Percentiles rank a stretch among this genome's conserved stretches.
Evolutionary conservation across 805 yeast species (phyloP).

Genomic region (Komagataella pseudopastoris): DNA sequence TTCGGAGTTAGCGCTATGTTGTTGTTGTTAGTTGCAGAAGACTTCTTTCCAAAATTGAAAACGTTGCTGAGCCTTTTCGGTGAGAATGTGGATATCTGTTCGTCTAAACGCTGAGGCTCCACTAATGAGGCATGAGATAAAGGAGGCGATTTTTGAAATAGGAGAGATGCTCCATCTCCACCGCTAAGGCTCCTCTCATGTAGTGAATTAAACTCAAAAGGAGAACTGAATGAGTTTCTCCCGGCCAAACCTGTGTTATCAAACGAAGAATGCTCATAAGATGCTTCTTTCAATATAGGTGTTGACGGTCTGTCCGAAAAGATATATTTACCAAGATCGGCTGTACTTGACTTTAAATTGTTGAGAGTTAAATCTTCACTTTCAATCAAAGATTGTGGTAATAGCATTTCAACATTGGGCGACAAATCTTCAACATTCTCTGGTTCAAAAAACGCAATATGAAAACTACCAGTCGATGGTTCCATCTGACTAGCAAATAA

Average conservation of each 20-base stretch:
- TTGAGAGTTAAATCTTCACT: constrained; percentile 8
- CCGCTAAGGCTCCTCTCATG: background rate
- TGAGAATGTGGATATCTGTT: constrained; percentile 9
- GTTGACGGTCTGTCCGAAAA: background rate
- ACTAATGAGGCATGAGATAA: background rate
- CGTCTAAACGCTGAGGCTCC: background rate
- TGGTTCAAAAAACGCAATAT: background rate
- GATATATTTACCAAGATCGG: background rate
- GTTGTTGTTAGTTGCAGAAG: background rate
- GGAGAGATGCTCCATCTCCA: background rate
- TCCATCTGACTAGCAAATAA: background rate
- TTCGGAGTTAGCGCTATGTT: background rate
- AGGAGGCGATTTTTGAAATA: background rate
- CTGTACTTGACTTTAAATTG: background rate
- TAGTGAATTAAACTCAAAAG: background rate
- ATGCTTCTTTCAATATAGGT: background rate
- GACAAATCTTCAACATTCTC: background rate
- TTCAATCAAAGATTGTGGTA: constrained; percentile 18
- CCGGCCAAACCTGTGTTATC: background rate
- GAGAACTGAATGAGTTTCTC: background rate
- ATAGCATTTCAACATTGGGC: constrained; percentile 9
- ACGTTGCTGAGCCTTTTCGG: constrained; percentile 18
- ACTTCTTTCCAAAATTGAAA: constrained; percentile 14
- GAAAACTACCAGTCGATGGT: background rate
- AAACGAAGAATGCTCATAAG: background rate